Evolutionary conservation across 2,329 filamentous ascomycete genomes (phyloP).

Genomic region (Anisogramma anomala): DNA sequence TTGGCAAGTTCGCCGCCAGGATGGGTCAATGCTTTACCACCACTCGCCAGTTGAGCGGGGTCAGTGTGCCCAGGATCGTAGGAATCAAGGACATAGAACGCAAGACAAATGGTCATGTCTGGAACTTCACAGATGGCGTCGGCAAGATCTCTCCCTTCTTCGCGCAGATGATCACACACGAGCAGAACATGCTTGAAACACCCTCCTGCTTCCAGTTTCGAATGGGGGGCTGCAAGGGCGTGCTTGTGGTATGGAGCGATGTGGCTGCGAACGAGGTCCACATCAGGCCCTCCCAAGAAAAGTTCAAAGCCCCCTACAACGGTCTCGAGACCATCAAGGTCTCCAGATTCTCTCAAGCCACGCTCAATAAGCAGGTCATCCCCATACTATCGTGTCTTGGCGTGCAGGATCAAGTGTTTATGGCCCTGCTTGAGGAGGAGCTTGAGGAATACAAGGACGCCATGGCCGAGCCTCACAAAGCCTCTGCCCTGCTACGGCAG

Average conservation of each 20-base stretch:
- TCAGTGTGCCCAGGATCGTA: conserved; percentile 44
- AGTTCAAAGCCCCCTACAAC: conserved; percentile 62
- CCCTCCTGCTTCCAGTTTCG: conserved; percentile 89
- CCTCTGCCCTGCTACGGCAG: conserved; percentile 55
- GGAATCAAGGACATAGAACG: conserved; percentile 57
- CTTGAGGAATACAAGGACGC: conserved; percentile 57
- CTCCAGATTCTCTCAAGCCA: conserved; percentile 64
- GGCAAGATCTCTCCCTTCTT: conserved; percentile 79
- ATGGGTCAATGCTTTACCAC: conserved; percentile 95
- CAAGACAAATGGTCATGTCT: conserved; percentile 47
- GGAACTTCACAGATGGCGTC: conserved; percentile 74
- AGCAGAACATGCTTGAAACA: conserved; percentile 50
- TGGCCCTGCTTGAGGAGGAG: conserved; percentile 54
- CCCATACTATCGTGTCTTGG: conserved; percentile 70
- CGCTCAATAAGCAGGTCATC: conserved; percentile 84
- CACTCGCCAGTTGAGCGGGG: conserved; percentile 60
- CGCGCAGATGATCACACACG: conserved; percentile 59
- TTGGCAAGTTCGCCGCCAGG: conserved; percentile 84
- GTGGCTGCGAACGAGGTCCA: conserved; percentile 58
- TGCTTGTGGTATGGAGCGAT: conserved; percentile 64
- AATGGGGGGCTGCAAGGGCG: conserved; percentile 83
- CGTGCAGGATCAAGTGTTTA: conserved; percentile 55
- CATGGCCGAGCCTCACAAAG: conserved; percentile 52
- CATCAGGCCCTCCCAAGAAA: conserved; percentile 74
- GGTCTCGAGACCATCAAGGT: conserved; percentile 76